Evolutionary conservation across 2,329 filamentous ascomycete species (phyloP).

Genomic region (Phialophora tarda): DNA sequence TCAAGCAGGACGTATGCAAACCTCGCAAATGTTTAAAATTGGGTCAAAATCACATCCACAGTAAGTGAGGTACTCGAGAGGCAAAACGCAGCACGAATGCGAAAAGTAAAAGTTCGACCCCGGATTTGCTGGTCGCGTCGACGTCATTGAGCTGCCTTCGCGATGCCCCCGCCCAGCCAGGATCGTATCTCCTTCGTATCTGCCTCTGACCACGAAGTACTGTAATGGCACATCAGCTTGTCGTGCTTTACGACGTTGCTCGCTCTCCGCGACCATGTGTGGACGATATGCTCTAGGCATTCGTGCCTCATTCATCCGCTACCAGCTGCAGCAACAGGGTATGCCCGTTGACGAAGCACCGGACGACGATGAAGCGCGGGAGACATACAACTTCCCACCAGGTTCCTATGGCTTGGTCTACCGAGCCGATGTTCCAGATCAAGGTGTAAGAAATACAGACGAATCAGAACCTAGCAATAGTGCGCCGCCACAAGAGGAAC

Average conservation of each 20-base stretch:
- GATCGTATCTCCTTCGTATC: constrained; percentile 9
- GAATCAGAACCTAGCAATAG: constrained; percentile 35
- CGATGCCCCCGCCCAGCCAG: background rate
- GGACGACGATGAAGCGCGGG: constrained; percentile 71
- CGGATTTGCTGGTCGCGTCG: constrained; percentile 13
- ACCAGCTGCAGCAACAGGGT: constrained; percentile 72
- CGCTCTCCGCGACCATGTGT: constrained; percentile 61
- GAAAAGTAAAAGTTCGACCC: constrained; percentile 8
- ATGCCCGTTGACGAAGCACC: constrained; percentile 76
- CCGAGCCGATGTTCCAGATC: constrained; percentile 71
- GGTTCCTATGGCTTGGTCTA: constrained; percentile 86
- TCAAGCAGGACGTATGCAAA: background rate
- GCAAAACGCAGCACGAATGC: background rate
- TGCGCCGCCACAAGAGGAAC: constrained; percentile 4
- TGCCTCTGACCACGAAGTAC: background rate
- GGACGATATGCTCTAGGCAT: constrained; percentile 69
- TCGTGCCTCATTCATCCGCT: constrained; percentile 75
- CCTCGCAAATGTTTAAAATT: background rate
- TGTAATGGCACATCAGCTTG: background rate
- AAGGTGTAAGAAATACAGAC: constrained; percentile 55
- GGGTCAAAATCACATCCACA: background rate
- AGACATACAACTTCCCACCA: constrained; percentile 92
- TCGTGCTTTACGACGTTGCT: background rate
- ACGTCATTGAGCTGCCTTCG: constrained; percentile 14
- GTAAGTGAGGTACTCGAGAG: background rate